These are phyloP conservation scores for Diplocarpon mali DNA, from an alignment of 2,329 filamentous ascomycete genomes.

Conservation along the genomic window DNA sequence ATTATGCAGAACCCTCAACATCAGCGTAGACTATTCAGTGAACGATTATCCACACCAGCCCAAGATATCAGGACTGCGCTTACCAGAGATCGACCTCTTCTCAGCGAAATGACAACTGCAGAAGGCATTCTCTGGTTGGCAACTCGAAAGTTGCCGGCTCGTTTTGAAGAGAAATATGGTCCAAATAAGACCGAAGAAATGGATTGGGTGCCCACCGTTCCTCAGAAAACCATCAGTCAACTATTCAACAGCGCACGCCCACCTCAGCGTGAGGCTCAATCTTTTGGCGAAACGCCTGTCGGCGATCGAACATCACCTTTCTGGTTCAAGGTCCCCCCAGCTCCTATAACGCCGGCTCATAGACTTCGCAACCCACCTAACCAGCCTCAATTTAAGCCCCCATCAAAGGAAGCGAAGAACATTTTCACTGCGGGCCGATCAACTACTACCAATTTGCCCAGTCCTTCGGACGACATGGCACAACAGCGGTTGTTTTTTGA, in stretches of 20 bases:
- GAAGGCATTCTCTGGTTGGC: constrained; percentile 8
- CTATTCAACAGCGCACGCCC: constrained; percentile 39
- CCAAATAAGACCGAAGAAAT: constrained; percentile 33
- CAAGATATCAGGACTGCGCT: background rate
- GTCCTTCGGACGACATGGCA: background rate
- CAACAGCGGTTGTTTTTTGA: constrained; percentile 2
- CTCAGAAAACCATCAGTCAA: constrained; percentile 37
- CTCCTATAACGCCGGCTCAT: constrained; percentile 55
- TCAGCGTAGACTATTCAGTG: background rate
- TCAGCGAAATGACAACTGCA: constrained; percentile 6
- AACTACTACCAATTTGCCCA: background rate
- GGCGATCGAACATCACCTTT: constrained; percentile 37
- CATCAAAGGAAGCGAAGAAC: constrained; percentile 34
- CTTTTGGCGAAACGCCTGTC: constrained; percentile 19
- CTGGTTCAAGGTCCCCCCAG: constrained; percentile 58
- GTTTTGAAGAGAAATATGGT: background rate
- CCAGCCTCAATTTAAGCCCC: constrained; percentile 39
- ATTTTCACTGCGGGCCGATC: constrained; percentile 31
- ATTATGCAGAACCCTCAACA: background rate
- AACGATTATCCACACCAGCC: background rate
- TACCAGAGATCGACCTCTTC: constrained; percentile 1
- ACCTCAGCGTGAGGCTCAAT: constrained; percentile 29
- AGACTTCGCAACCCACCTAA: constrained; percentile 50
- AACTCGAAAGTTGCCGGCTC: constrained; percentile 6
- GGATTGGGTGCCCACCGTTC: constrained; percentile 59